Evolutionary conservation across 2,329 filamentous ascomycete species (phyloP).

Genomic region (Cercospora zeae-maydis): DNA sequence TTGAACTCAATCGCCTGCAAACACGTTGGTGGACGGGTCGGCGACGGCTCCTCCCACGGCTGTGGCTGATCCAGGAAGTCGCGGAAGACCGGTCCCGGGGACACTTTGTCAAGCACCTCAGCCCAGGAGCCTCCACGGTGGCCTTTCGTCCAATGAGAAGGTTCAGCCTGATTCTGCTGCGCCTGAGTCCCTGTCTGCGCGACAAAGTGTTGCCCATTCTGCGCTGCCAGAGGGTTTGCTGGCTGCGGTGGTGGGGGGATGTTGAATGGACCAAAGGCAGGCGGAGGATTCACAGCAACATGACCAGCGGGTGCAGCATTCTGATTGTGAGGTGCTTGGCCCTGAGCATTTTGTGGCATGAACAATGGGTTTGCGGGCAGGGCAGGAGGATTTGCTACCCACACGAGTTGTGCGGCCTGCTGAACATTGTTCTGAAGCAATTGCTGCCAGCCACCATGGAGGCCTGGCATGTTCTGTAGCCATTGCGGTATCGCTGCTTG

Average conservation of each 20-base stretch:
- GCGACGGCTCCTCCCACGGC: constrained; percentile 31
- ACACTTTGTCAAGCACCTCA: constrained; percentile 49
- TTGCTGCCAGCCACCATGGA: constrained; percentile 5
- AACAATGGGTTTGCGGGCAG: background rate
- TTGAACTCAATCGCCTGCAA: constrained; percentile 51
- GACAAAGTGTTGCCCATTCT: background rate
- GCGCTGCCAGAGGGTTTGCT: background rate
- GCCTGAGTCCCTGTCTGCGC: background rate
- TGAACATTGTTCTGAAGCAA: constrained; percentile 15
- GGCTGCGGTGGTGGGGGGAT: background rate
- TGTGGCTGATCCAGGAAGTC: constrained; percentile 38
- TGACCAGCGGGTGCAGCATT: background rate
- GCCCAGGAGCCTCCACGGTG: constrained; percentile 50
- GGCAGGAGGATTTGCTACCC: background rate
- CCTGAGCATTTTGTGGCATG: background rate
- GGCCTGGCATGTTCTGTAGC: constrained; percentile 3
- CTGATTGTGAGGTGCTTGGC: background rate
- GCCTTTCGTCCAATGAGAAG: constrained; percentile 35
- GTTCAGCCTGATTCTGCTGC: constrained; percentile 12
- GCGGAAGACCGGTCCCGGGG: constrained; percentile 46
- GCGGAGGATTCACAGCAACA: background rate
- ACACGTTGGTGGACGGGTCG: constrained; percentile 31
- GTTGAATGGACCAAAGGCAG: background rate
- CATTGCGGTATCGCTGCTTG: constrained; percentile 9
- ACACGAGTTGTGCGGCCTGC: background rate